These are phyloP conservation scores for Oenanthe sinensis DNA, from an alignment of 129 eudicot species.

Conservation along the genomic window DNA sequence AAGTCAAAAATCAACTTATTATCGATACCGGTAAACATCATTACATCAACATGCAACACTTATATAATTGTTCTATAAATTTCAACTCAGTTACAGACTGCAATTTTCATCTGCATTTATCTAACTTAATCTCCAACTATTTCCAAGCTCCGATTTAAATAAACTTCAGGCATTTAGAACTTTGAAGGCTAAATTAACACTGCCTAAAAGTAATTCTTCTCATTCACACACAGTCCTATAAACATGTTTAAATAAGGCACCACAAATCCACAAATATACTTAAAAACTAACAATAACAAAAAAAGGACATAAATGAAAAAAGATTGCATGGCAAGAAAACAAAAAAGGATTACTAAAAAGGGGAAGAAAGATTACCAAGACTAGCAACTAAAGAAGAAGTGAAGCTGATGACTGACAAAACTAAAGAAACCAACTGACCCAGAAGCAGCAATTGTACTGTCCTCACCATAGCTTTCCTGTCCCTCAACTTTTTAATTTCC, in stretches of 20 bases:
- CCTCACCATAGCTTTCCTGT: constrained; percentile 15
- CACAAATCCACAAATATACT: background rate
- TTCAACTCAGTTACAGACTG: background rate
- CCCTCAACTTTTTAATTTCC: background rate
- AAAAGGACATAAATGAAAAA: background rate
- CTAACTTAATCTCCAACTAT: background rate
- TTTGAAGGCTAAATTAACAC: background rate
- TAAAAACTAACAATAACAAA: background rate
- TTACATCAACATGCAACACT: background rate
- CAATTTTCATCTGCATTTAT: too few relatives aligned
- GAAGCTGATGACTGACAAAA: constrained; percentile 46
- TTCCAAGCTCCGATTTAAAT: background rate
- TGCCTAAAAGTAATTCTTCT: background rate
- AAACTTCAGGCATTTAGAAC: background rate
- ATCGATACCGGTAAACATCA: background rate
- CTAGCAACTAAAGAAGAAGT: constrained; percentile 41
- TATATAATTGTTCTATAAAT: background rate
- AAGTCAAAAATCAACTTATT: background rate
- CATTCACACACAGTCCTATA: background rate
- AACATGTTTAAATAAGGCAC: background rate
- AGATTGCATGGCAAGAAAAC: background rate
- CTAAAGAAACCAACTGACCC: constrained; percentile 59
- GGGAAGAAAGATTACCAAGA: constrained; percentile 24
- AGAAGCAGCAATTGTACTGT: constrained; percentile 33
- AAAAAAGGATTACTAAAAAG: background rate